Evolutionary conservation across 176 grass and related monocot genomes (phyloP).

Genomic region (Dendrocalamus sinicus): DNA sequence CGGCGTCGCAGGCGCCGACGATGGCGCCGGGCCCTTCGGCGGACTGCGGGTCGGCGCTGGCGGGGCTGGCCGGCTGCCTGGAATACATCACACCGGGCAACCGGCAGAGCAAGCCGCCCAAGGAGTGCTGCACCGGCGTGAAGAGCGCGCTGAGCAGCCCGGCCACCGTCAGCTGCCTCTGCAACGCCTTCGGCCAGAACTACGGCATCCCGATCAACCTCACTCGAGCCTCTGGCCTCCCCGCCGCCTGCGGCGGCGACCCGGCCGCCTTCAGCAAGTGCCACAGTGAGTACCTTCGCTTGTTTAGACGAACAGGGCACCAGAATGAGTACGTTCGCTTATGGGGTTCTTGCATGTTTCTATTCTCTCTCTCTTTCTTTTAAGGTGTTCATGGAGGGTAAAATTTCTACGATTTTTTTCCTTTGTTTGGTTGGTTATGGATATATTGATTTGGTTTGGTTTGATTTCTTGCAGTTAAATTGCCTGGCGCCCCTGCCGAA

Average conservation of each 20-base stretch:
- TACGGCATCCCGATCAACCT: slow-evolving; percentile 47
- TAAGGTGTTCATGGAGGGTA: background rate
- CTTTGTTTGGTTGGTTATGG: background rate
- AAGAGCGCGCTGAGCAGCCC: slow-evolving; percentile 45
- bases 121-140: slow-evolving; percentile 57
- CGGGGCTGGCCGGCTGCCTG: slow-evolving; percentile 34
- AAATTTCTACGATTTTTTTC: background rate
- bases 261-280: slow-evolving; percentile 57
- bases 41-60: slow-evolving; percentile 43
- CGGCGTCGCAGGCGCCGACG: slow-evolving; percentile 44
- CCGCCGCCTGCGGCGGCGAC: slow-evolving; percentile 55
- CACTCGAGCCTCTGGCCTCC: slow-evolving; percentile 60
- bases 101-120: slow-evolving; percentile 34
- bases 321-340: slow-evolving; percentile 14
- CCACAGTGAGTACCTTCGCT: slow-evolving; percentile 43
- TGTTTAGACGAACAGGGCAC: background rate
- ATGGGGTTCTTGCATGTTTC: background rate
- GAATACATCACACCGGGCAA: slow-evolving; percentile 37
- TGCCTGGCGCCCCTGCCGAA: slow-evolving; percentile 38
- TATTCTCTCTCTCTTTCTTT: background rate
- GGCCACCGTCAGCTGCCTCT: slow-evolving; percentile 60
- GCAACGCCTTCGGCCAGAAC: slow-evolving; percentile 31
- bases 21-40: slow-evolving; percentile 12
- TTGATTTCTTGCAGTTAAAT: slow-evolving; percentile 29
- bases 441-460: background rate